Base-by-base conservation (phyloP, 2,329 filamentous ascomycete species). In the Arthrobotrys conoides region DNA sequence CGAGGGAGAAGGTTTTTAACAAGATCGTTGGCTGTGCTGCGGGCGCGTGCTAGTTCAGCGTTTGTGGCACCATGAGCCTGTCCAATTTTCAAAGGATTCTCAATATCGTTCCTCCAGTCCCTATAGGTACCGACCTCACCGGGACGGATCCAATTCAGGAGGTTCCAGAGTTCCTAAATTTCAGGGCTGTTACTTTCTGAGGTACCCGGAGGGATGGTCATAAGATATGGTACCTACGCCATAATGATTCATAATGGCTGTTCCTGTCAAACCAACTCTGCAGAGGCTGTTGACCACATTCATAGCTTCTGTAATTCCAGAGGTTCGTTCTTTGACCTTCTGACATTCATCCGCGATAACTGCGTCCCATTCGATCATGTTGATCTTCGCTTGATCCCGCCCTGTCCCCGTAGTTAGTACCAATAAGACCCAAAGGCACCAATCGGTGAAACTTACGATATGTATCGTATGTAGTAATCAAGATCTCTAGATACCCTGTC, bases 241-340 rank as follows among this genome's bases (percentile, higher is more conserved):
- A 83, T 99, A 99, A 81, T 93, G 96, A 84, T 99, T 99, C 83
- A 99, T 96, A 53, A 99, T 97, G 0, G 95, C 95, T 0, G 96
- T 99, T 1, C 96, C 96, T 0, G 94, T 98, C 8, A 99, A 87
- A 0, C 96, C 96, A 78, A 99, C 94, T 38, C 96, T 90, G 83
- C 96, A 98, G 1, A 98, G 88, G 0, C 94, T 90, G 82, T 99
- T 99, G 81, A 98, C 87, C 79, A 94, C 90, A 82, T 93, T 92
- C 91, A 99, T 95, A 0, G 94, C 91, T 82, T 92, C 90, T 0
- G 95, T 96, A 6, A 91, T 92, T 79, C 91, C 92, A 0, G 94
- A 91, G 51, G 86, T 88, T 61, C 89, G 88, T 81, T 95, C 93
- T 85, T 98, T 99, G 83, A 98, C 89, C 44, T 88, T 87, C 83